Percentiles rank a stretch among this genome's conserved stretches.
Conservation (phyloP, 1,139 yeast genomes). For the Yamadazyma diospyri region DNA sequence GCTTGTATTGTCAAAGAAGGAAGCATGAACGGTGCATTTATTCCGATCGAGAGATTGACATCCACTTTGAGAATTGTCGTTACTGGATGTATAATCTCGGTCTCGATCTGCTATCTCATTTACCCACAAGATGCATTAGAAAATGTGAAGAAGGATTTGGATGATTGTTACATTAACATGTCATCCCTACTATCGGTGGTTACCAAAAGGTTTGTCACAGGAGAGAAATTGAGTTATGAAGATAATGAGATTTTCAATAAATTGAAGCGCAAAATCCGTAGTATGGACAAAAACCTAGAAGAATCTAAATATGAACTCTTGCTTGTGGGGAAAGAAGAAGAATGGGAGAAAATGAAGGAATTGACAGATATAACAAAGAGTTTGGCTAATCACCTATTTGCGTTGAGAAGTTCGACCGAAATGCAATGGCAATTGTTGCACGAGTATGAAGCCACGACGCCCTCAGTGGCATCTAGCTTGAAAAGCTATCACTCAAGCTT, state of each 20-base stretch:
- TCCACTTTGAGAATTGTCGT: slow-evolving; percentile 59
- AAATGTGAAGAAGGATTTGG: slow-evolving; percentile 44
- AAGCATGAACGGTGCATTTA: slow-evolving; percentile 54
- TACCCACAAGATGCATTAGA: slow-evolving; percentile 64
- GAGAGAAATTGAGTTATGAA: slow-evolving; percentile 40
- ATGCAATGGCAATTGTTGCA: slow-evolving; percentile 58
- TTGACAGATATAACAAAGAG: slow-evolving; percentile 52
- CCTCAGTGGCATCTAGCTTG: slow-evolving; percentile 16
- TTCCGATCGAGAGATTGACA: slow-evolving; percentile 55
- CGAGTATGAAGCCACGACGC: slow-evolving; percentile 16
- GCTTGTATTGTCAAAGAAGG: slow-evolving; percentile 79
- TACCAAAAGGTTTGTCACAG: slow-evolving; percentile 52
- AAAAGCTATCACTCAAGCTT: slow-evolving; percentile 18
- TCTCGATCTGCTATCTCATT: slow-evolving; percentile 52
- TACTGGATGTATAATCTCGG: slow-evolving; percentile 60
- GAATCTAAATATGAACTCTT: slow-evolving; percentile 64
- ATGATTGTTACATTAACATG: slow-evolving; percentile 52
- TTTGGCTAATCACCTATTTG: slow-evolving; percentile 59
- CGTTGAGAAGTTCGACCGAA: slow-evolving; percentile 63
- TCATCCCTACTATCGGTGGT: slow-evolving; percentile 49
- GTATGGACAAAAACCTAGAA: slow-evolving; percentile 43
- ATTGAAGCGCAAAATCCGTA: slow-evolving; percentile 38
- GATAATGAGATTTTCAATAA: slow-evolving; percentile 34
- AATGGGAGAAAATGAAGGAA: slow-evolving; percentile 42
- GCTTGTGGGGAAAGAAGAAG: slow-evolving; percentile 51